These are phyloP conservation scores for Leishmania guyanensis DNA, from an alignment of 208 protist species.

Conservation along the genomic window DNA sequence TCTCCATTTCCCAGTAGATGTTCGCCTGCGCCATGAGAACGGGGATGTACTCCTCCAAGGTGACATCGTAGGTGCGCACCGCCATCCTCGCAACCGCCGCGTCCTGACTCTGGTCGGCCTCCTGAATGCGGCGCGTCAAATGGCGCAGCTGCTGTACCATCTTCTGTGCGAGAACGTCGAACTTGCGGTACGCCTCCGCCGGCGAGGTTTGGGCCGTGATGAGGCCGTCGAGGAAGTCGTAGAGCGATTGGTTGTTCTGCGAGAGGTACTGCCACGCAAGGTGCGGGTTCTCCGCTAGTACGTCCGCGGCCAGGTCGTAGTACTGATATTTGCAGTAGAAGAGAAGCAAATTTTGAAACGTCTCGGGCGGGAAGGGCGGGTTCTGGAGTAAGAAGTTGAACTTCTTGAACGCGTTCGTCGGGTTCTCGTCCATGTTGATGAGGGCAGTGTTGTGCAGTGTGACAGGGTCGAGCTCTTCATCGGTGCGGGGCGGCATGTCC, in stretches of 20 bases:
- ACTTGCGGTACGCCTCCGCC: constrained; percentile 96
- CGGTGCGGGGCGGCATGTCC: constrained; percentile 96
- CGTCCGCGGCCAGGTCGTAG: constrained; percentile 96
- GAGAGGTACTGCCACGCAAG: constrained; percentile 95
- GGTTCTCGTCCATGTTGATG: constrained; percentile 96
- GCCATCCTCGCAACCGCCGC: constrained; percentile 80
- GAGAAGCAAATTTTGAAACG: constrained; percentile 97
- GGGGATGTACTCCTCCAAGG: constrained; percentile 95
- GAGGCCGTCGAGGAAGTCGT: constrained; percentile 96
- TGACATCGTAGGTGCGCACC: constrained; percentile 92
- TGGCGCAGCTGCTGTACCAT: constrained; percentile 95
- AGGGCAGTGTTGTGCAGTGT: constrained; percentile 98
- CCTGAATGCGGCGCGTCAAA: constrained; percentile 95
- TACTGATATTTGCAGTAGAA: constrained; percentile 97
- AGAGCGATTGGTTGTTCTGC: constrained; percentile 91
- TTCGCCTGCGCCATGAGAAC: constrained; percentile 97
- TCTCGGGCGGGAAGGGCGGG: constrained; percentile 96
- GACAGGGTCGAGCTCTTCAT: constrained; percentile 97
- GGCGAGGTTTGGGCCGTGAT: constrained; percentile 95
- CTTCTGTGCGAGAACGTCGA: constrained; percentile 94
- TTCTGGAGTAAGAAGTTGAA: constrained; percentile 96
- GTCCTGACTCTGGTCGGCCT: constrained; percentile 90
- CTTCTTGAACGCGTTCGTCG: constrained; percentile 95
- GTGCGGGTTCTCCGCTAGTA: constrained; percentile 95
- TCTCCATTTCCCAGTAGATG: constrained; percentile 98